Percentiles rank a stretch among this genome's conserved stretches.
Conservation (phyloP, 2,329 filamentous ascomycete species). For the Fusarium nurragi region DNA sequence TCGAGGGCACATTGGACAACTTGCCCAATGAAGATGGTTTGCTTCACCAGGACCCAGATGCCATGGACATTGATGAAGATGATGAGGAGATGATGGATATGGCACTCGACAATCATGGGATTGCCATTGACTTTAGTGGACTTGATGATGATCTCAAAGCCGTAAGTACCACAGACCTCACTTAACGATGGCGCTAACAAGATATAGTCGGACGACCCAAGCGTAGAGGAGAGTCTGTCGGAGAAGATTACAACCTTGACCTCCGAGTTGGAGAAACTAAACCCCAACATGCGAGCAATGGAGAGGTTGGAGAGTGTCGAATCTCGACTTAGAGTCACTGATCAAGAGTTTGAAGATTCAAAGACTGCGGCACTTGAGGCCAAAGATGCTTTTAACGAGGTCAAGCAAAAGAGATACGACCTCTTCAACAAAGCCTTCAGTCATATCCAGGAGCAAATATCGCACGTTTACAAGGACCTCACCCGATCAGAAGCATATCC, state of each 20-base stretch:
- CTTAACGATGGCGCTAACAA: constrained; percentile 41
- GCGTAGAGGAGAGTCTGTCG: constrained; percentile 77
- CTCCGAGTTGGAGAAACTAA: constrained; percentile 88
- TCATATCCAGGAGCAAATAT: constrained; percentile 95
- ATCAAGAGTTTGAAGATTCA: constrained; percentile 89
- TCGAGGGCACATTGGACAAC: constrained; percentile 79
- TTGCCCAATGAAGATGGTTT: constrained; percentile 88
- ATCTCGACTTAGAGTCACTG: constrained; percentile 80
- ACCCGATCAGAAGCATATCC: constrained; percentile 92
- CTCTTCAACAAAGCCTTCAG: constrained; percentile 95
- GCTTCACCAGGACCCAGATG: constrained; percentile 79
- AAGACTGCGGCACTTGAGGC: constrained; percentile 77
- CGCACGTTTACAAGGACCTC: constrained; percentile 92
- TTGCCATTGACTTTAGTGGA: constrained; percentile 84
- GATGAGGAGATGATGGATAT: constrained; percentile 68
- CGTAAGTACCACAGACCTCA: constrained; percentile 58
- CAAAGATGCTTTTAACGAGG: constrained; percentile 82
- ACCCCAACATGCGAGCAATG: constrained; percentile 95
- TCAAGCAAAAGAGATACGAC: constrained; percentile 85
- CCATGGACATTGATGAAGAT: constrained; percentile 88
- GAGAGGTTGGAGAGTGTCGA: constrained; percentile 90
- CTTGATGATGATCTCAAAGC: constrained; percentile 85
- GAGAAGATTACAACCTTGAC: constrained; percentile 80
- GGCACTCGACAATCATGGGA: constrained; percentile 87
- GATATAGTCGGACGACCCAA: constrained; percentile 71